These are phyloP conservation scores for Suillus placidus DNA, from an alignment of 768 basidiomycete species.

Conservation along the genomic window DNA sequence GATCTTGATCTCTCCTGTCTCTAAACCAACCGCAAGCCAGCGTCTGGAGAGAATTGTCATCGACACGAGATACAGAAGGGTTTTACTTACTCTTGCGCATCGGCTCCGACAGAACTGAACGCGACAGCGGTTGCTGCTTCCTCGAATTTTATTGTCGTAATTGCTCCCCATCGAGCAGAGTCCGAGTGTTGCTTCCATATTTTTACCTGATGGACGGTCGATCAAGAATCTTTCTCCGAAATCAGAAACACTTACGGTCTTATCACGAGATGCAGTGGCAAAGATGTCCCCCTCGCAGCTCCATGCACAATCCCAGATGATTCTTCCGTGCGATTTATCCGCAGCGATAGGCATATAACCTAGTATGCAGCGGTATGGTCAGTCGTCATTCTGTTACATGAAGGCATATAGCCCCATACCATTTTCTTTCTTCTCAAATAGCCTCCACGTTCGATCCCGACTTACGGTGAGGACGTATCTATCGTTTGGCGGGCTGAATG, in stretches of 20 bases:
- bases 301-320: constrained; percentile 98
- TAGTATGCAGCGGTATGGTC: constrained; percentile 21
- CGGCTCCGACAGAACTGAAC: constrained; percentile 46
- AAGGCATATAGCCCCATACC: constrained; percentile 33
- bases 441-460: constrained; percentile 88
- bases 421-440: constrained; percentile 59
- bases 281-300: constrained; percentile 74
- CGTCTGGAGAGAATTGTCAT: constrained; percentile 37
- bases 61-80: constrained; percentile 7
- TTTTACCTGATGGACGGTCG: constrained; percentile 60
- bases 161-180: constrained; percentile 53
- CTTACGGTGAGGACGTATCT: constrained; percentile 79
- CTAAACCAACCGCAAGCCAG: constrained; percentile 79
- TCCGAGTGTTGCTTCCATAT: constrained; percentile 61
- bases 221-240: not conserved
- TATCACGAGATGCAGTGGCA: constrained; percentile 94
- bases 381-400: not conserved
- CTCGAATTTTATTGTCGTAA: constrained; percentile 64
- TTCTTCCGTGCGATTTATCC: constrained; percentile 86
- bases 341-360: constrained; percentile 66
- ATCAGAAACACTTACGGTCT: constrained; percentile 61
- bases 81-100: constrained; percentile 44
- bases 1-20: constrained; percentile 75
- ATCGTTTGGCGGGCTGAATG: constrained; percentile 84
- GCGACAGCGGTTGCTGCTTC: constrained; percentile 87